phyloP scores from a whole-genome alignment of 495 filamentous ascomycete genomes.

The Aspergillus egyptiacus region DNA sequence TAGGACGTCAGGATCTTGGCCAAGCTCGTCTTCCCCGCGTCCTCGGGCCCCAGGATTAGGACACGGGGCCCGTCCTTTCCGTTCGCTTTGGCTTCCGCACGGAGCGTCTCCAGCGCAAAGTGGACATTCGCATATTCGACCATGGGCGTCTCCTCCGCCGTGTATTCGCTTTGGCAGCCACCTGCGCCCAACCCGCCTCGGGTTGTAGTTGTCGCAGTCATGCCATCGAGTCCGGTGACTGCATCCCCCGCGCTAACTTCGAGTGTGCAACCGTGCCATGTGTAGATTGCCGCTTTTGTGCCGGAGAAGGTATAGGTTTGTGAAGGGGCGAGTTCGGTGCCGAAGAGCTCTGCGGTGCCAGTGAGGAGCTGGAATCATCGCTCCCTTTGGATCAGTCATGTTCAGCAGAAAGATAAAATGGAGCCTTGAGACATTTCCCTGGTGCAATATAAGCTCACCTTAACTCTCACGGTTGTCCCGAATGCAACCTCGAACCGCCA shows the following conservation, averaged over 20 bases:
- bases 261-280: constrained; percentile 81
- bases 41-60: constrained; percentile 73
- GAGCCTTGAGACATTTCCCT: background rate
- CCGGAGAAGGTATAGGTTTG: constrained; percentile 77
- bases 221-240: constrained; percentile 37
- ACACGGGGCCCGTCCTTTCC: constrained; percentile 69
- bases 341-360: constrained; percentile 91
- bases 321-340: constrained; percentile 82
- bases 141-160: constrained; percentile 81
- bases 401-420: constrained; percentile 9
- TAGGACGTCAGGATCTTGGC: constrained; percentile 76
- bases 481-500: constrained; percentile 89
- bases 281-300: constrained; percentile 81
- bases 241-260: constrained; percentile 58
- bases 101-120: constrained; percentile 67
- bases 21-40: constrained; percentile 80
- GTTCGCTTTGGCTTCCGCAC: constrained; percentile 45
- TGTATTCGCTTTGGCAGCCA: constrained; percentile 63
- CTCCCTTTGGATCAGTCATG: constrained; percentile 11
- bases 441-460: constrained; percentile 34
- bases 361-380: constrained; percentile 51
- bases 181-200: constrained; percentile 36
- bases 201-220: constrained; percentile 10
- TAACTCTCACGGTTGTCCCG: constrained; percentile 54
- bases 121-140: constrained; percentile 79